Evolutionary conservation across 305 asterid genomes (phyloP), one percentile per base, ranked within the genome.

Genomic region (Fraxinus paxiana): DNA sequence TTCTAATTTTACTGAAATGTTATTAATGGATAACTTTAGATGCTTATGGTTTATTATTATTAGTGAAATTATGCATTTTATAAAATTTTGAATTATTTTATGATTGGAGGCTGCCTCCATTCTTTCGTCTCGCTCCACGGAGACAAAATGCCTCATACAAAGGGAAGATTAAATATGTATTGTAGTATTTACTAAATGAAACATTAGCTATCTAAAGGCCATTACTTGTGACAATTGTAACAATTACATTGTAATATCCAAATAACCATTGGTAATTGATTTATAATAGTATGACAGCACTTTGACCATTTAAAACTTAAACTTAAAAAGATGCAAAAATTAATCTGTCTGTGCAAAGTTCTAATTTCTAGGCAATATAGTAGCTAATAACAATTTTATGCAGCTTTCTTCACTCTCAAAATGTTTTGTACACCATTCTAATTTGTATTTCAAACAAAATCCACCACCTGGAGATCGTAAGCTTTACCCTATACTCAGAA

Each of bases 401-500:
- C 65, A 59, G 56, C 24, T 63, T 74, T 54, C 74, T 56, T 33
- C 12, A 78, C 79, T 65, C 26, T 54, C 73, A 51, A 65, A 18
- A 51, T 20, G n/a, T 12, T 73, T 43, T 6, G 30, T 71, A 26
- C 48, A 28, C 67, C 59, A 72, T 72, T 63, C 48, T 26, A 70
- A 8, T 9, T 12, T 20, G 30, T 46, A 12, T 67, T 54, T 3
- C 17, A 56, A 84, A 7, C 2, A 76, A 70, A 83, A 43, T 46
- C 54, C 83, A 84, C 70, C 83, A 15, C 48, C 79, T 72, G 81
- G 67, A 73, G 59, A 28, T 10, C 70, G 74, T 80, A 82, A 13
- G 31, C 17, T 67, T 26, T 24, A 67, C 38, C 73, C 35, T 61
- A 20, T 22, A 61, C 33, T 22, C 71, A 67, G 71, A 63, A 63